Base-by-base conservation (phyloP, 768 basidiomycete genomes). In the Boletus subparvulus region DNA sequence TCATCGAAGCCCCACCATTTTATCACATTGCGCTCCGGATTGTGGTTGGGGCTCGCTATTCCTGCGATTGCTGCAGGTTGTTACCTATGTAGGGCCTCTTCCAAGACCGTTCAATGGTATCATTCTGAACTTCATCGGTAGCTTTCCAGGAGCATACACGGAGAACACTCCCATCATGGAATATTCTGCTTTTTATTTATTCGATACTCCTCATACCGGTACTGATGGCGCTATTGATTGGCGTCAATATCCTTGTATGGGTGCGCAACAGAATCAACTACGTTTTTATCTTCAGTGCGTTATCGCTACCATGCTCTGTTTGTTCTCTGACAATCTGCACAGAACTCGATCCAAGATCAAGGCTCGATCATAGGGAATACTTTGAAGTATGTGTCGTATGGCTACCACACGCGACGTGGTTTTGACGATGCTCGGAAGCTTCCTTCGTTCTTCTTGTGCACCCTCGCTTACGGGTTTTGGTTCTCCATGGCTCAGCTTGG, bases 171-270 rank as follows among this genome's bases (percentile, higher is more conserved):
- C 85, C 85, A 2, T 83, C 80, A 11, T 93, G 88, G 87, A 80
- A 81, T 51, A 85, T 80, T 2, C 73, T 98, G 11, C 74, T 98
- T 41, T 86, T 84, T 61, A 75, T 95, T 19, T 99, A 97, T 66
- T 86, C 82, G 0, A 78, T 87, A 6, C 71, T 96, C 26, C 71
- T 85, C 43, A 69, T 97, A 4, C 94, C 94, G 0, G 77, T 87
- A 7, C 59, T 96, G 3, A 89, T 97, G 65, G 77, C 84, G 2
- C 58, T 92, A 33, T 74, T 97, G 1, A 82, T 98, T 52, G 90
- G 92, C 26, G 55, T 90, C n/a, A 98, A 99, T 68, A 61, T 98
- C 6, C 62, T 86, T 21, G 88, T 87, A 0, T 99, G 91, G 88
- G 78, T 83, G 0, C 72, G 74, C 6, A 76, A 86, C 6, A 80